These are phyloP conservation scores for Fusarium albosuccineum DNA, from an alignment of 2,329 filamentous ascomycete genomes.

Conservation along the genomic window DNA sequence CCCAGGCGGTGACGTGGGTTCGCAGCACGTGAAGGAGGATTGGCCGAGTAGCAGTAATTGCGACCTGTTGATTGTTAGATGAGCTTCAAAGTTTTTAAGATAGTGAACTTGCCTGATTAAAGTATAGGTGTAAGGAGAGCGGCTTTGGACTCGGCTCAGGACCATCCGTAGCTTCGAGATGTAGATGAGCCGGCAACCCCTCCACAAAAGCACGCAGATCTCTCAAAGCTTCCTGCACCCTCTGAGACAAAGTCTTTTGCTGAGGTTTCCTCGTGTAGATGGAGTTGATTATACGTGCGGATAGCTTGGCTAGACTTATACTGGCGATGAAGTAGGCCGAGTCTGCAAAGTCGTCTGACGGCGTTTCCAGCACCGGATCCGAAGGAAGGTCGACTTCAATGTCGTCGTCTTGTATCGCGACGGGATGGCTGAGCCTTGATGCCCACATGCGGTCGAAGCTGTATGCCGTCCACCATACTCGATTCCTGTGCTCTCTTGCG, in stretches of 20 bases:
- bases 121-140: slow-evolving; percentile 51
- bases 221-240: slow-evolving; percentile 50
- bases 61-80: slow-evolving; percentile 40
- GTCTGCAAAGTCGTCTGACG: slow-evolving; percentile 51
- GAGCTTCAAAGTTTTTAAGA: rapidly evolving
- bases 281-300: slow-evolving; percentile 46
- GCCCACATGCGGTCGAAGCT: slow-evolving; percentile 62
- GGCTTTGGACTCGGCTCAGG: slow-evolving; percentile 43
- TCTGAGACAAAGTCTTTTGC: slow-evolving; percentile 47
- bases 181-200: slow-evolving; percentile 48
- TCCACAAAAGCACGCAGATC: slow-evolving; percentile 50
- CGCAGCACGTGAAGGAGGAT: slow-evolving; percentile 52
- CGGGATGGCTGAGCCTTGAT: slow-evolving; percentile 62
- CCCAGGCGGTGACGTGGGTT: slow-evolving; percentile 47
- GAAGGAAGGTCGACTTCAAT: slow-evolving; percentile 60
- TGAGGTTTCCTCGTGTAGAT: slow-evolving; percentile 50
- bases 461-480: slow-evolving; percentile 60
- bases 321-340: slow-evolving; percentile 51
- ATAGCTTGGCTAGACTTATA: slow-evolving; percentile 54
- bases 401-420: slow-evolving; percentile 62
- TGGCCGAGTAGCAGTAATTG: slow-evolving; percentile 51
- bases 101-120: slow-evolving; percentile 44
- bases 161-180: slow-evolving; percentile 45
- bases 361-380: slow-evolving; percentile 44
- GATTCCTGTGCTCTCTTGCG: slow-evolving; percentile 54